Evolutionary conservation across 257 asterid species (phyloP), one percentile per base, ranked within the genome.

Genomic region (Solanum corneliomulleri): DNA sequence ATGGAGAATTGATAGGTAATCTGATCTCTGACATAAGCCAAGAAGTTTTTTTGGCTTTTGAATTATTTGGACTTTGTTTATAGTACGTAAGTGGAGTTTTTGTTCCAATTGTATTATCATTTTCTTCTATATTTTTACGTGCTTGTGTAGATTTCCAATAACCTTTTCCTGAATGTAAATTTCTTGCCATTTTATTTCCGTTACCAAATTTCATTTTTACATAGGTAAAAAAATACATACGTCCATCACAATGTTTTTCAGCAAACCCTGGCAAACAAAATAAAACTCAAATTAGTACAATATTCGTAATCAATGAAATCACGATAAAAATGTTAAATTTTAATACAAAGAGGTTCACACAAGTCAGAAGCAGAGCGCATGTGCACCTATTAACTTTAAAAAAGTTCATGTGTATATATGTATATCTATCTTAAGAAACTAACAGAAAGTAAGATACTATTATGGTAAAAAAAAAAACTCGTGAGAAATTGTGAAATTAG

Each of bases 21-120:
- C 88, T 78, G 2, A 29, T 62, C 31, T 86, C 86, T 60, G 7
- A 14, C 88, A 86, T 86, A 35, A 86, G 86, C 88, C 88, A 86
- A 21, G 83, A 35, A 14, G 71, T 52, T 77, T 42, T 76, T 23
- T 5, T 62, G 68, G 1, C 9, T 1, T 8, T 12, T 33, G 27
- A 11, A 14, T 11, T 20, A 11, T 33, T 42, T 20, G 41, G 45
- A 16, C 31, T 9, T 2, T 2, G 2, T 56, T 21, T 11, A 20
- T 1, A 27, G 56, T 62, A 80, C 27, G 52, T 23, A 12, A 86
- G 70, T 20, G 86, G 18, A 5, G 71, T 35, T 37, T 31, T 78
- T 44, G 88, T 78, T 18, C 86, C 78, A 70, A 70, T 70, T 70
- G 5, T 23, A 33, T 71, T 71, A 9, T 35, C 2, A 14, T 11